Conservation (phyloP, 495 filamentous ascomycete species). For the Talaromyces stipitatus region DNA sequence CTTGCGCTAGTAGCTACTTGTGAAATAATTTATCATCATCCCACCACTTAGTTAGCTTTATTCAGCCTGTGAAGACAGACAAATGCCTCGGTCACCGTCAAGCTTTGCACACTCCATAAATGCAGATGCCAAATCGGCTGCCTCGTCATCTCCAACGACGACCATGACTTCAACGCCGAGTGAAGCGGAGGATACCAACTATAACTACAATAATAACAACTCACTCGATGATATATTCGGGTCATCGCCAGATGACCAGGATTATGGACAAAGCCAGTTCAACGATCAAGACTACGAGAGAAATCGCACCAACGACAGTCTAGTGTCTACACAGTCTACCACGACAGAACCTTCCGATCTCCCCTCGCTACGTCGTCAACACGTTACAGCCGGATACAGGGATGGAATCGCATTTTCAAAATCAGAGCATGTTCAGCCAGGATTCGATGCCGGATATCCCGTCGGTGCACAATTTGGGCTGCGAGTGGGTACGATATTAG, state of each 20-base stretch:
- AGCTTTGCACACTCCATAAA: conserved; percentile 1
- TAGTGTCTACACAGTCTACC: not conserved
- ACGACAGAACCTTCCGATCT: conserved; percentile 55
- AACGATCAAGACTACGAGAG: too few species aligned
- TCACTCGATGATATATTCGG: conserved; percentile 43
- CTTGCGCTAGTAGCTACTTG: not conserved
- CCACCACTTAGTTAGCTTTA: not conserved
- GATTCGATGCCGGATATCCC: conserved; percentile 82
- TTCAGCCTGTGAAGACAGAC: not conserved
- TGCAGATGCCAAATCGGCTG: conserved; percentile 1
- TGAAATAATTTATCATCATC: not conserved
- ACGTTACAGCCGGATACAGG: conserved; percentile 83
- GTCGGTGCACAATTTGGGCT: conserved; percentile 74
- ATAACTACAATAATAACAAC: conserved; percentile 15
- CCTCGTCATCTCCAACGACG: conserved; percentile 18
- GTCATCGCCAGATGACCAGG: conserved; percentile 23
- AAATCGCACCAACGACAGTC: not conserved
- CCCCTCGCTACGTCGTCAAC: conserved; percentile 63
- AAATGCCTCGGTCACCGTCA: not conserved
- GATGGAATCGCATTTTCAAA: conserved; percentile 75
- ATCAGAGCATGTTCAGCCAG: conserved; percentile 58
- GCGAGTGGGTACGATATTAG: conserved; percentile 60
- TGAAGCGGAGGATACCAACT: conserved; percentile 7
- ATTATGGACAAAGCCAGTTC: not conserved
- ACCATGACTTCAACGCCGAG: conserved; percentile 19